phyloP scores from a whole-genome alignment of 139 green algal genomes.

The Chlorella sp. region DNA sequence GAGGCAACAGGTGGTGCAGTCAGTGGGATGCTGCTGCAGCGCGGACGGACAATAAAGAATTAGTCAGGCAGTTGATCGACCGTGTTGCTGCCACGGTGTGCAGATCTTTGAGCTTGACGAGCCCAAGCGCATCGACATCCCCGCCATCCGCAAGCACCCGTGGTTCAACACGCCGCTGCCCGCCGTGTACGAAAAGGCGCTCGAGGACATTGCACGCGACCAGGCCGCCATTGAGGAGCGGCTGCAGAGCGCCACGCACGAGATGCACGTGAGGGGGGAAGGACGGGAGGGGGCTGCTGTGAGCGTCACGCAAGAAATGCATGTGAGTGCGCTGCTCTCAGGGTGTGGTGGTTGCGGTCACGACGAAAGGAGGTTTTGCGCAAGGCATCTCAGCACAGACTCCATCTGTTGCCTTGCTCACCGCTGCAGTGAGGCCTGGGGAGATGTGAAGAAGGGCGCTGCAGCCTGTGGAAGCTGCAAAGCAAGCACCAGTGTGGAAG shows the following conservation, averaged over 20 bases:
- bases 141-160: conserved; percentile 71
- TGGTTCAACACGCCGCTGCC: conserved; percentile 86
- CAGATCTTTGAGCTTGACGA: conserved; percentile 42
- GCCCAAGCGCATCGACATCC: conserved; percentile 65
- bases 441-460: no score
- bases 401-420: no score
- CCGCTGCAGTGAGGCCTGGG: no score
- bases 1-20: background rate
- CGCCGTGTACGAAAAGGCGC: conserved; percentile 1
- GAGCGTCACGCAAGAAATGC: no score
- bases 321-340: no score
- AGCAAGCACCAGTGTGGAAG: background rate
- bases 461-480: background rate
- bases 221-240: conserved; percentile 11
- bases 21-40: background rate
- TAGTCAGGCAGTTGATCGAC: no score
- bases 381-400: no score
- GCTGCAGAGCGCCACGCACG: background rate
- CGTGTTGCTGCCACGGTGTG: background rate
- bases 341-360: no score
- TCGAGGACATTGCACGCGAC: conserved; percentile 11
- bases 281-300: no score
- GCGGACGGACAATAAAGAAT: background rate
- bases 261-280: no score
- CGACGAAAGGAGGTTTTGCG: no score